Conservation (phyloP, 2,329 filamentous ascomycete genomes). For the Scorias spongiosa region DNA sequence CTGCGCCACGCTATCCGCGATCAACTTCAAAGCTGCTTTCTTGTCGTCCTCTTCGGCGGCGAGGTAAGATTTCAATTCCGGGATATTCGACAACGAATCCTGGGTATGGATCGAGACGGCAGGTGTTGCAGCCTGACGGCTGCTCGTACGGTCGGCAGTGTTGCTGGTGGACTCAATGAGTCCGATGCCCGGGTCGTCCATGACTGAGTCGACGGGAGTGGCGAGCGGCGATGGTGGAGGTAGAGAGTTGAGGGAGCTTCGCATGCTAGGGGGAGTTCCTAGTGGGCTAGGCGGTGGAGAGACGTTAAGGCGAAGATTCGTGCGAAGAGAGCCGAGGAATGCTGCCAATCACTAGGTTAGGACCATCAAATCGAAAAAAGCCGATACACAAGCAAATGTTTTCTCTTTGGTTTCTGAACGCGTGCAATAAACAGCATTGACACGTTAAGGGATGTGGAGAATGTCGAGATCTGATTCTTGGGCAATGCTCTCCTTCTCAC, state of each 20-base stretch:
- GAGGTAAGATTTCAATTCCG: conserved; percentile 47
- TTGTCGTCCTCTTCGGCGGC: conserved; percentile 41
- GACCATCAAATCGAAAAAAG: neutral
- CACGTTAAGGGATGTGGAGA: no score
- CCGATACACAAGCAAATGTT: no score
- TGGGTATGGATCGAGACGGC: conserved; percentile 8
- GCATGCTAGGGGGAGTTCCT: conserved; percentile 46
- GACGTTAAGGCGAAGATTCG: conserved; percentile 55
- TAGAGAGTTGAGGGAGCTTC: conserved; percentile 31
- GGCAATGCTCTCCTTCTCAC: no score
- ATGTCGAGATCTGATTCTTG: no score
- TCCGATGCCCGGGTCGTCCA: neutral
- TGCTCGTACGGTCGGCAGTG: neutral
- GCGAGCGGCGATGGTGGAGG: conserved; percentile 33
- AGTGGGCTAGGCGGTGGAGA: conserved; percentile 46
- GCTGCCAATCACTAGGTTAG: conserved; percentile 31
- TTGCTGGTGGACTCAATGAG: neutral
- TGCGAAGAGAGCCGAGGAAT: conserved; percentile 68
- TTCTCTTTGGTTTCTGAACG: no score
- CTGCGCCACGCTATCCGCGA: conserved; percentile 71
- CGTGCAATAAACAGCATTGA: no score
- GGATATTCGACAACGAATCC: conserved; percentile 38
- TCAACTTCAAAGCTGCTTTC: conserved; percentile 51
- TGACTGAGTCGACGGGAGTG: conserved; percentile 13
- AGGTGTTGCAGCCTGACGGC: conserved; percentile 4